phyloP scores from a whole-genome alignment of 441 rosid species.

The Mallotus japonicus region DNA sequence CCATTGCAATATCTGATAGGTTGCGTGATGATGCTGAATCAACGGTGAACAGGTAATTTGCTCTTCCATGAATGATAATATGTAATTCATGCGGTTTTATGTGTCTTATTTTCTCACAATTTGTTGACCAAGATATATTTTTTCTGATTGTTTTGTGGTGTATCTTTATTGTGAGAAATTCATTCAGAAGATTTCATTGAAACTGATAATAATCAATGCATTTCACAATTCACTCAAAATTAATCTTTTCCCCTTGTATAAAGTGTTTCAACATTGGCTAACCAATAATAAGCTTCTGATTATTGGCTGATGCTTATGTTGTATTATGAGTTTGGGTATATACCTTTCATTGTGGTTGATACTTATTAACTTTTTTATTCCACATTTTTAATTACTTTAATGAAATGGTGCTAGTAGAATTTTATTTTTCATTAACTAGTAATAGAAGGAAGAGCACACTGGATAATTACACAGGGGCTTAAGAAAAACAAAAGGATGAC shows the following conservation, averaged over 20 bases:
- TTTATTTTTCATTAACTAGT: too few relatives aligned
- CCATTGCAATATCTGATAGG: slow-evolving; percentile 73
- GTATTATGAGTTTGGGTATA: neutral
- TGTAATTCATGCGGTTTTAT: neutral
- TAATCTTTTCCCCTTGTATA: slow-evolving; percentile 1
- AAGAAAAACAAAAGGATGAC: too few relatives aligned
- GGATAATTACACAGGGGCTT: too few relatives aligned
- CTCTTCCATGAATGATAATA: neutral
- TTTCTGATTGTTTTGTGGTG: neutral
- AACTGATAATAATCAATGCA: neutral
- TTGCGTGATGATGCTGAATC: slow-evolving; percentile 76
- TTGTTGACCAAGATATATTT: neutral
- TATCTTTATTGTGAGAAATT: neutral
- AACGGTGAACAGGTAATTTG: slow-evolving; percentile 63
- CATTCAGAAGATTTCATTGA: neutral
- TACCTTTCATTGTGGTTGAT: neutral
- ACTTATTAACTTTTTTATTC: neutral
- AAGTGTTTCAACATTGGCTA: neutral
- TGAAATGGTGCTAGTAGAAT: too few relatives aligned
- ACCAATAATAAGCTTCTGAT: slow-evolving; percentile 5
- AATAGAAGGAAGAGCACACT: too few relatives aligned
- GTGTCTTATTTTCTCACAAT: neutral
- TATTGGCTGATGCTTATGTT: neutral
- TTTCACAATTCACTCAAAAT: neutral
- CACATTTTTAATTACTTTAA: neutral